Conservation (phyloP, 1,284 basidiomycete species). For the Cystobasidium pallidum region DNA sequence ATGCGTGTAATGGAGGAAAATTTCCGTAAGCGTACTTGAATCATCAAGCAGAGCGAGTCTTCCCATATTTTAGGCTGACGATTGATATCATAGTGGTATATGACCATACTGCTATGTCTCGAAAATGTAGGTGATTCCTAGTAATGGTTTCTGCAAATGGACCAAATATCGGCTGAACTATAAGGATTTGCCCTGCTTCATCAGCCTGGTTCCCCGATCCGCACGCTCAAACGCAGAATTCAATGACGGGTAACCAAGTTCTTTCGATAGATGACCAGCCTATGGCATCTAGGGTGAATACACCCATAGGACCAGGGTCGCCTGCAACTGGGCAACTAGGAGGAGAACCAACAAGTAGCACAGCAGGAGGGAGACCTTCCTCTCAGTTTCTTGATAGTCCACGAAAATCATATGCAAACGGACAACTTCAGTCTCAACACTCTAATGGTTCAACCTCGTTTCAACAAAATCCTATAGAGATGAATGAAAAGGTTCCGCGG, state of each 20-base stretch:
- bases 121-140: slow-evolving; percentile 25
- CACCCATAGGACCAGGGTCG: slow-evolving; percentile 22
- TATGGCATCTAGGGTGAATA: slow-evolving; percentile 27
- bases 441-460: not conserved
- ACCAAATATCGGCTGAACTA: too few species aligned
- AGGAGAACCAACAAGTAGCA: not conserved
- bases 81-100: slow-evolving; percentile 15
- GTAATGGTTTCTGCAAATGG: too few species aligned
- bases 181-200: not conserved
- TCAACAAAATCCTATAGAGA: slow-evolving; percentile 12
- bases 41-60: not conserved
- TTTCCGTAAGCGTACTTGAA: slow-evolving; percentile 40
- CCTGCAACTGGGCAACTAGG: not conserved
- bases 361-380: not conserved
- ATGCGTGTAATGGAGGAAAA: slow-evolving; percentile 96
- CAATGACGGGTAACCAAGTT: slow-evolving; percentile 13
- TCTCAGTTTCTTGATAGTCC: slow-evolving; percentile 17
- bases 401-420: not conserved
- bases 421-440: not conserved
- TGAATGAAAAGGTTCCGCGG: slow-evolving; percentile 8
- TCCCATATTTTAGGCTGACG: not conserved
- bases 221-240: slow-evolving; percentile 28
- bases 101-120: slow-evolving; percentile 40
- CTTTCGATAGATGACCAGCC: slow-evolving; percentile 43
- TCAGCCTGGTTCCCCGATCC: slow-evolving; percentile 43